phyloP scores from a whole-genome alignment of 768 basidiomycete genomes.

The Hygrocybe punicea region DNA sequence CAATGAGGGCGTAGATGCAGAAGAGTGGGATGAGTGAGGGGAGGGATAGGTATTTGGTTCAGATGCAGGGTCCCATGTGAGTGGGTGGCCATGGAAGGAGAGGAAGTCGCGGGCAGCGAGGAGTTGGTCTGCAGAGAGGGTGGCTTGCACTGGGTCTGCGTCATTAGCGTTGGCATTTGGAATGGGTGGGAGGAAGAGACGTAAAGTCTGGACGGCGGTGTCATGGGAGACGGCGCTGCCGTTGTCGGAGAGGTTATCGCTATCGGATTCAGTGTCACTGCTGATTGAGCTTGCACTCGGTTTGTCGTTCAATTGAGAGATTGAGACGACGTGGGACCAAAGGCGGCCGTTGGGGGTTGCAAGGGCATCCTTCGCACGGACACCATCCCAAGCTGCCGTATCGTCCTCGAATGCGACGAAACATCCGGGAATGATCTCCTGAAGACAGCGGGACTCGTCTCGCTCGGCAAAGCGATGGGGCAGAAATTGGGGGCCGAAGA shows the following conservation, averaged over 20 bases:
- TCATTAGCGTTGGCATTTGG: not conserved
- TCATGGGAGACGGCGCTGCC: not conserved
- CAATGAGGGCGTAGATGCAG: not conserved
- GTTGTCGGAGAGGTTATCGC: not conserved
- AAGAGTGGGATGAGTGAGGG: not conserved
- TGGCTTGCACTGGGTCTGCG: not conserved
- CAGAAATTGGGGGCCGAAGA: not conserved
- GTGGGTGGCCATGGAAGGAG: constrained; percentile 2
- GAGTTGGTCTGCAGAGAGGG: constrained; percentile 28
- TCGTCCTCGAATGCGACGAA: constrained; percentile 5
- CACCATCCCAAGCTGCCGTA: not conserved
- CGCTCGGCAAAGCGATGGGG: not conserved
- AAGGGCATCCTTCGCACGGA: not conserved
- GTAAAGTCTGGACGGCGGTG: not conserved
- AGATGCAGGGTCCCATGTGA: not conserved
- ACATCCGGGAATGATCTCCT: constrained; percentile 2
- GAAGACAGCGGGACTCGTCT: not conserved
- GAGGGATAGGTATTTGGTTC: not conserved
- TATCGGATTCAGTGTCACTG: not conserved
- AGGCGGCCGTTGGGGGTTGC: not conserved
- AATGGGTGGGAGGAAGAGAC: not conserved
- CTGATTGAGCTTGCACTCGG: not conserved
- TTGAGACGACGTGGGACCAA: constrained; percentile 1
- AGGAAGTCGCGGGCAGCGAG: constrained; percentile 44
- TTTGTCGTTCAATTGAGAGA: not conserved